Percentiles rank a stretch among this genome's conserved stretches.
Evolutionary conservation across 2,329 filamentous ascomycete genomes (phyloP).

Genomic region (Diplodia intermedia): DNA sequence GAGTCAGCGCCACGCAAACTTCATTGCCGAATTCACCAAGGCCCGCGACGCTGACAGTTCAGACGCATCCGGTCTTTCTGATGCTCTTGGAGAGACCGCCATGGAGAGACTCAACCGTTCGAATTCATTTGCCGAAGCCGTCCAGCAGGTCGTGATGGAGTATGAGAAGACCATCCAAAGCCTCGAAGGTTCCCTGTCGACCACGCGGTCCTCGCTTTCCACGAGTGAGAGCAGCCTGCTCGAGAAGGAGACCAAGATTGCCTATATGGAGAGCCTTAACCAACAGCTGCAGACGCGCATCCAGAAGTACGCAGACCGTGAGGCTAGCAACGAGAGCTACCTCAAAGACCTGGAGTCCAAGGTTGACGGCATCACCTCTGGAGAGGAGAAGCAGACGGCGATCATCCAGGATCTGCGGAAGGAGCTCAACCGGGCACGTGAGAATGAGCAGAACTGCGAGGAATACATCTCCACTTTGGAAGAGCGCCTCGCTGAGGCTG

Average conservation of each 20-base stretch:
- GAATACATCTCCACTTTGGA: slow-evolving; percentile 98
- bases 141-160: slow-evolving; percentile 94
- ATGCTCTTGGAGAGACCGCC: slow-evolving; percentile 75
- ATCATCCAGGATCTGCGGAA: slow-evolving; percentile 88
- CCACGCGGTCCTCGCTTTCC: slow-evolving; percentile 82
- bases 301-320: slow-evolving; percentile 92
- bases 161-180: slow-evolving; percentile 99
- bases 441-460: slow-evolving; percentile 88
- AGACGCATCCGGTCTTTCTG: slow-evolving; percentile 63
- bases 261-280: slow-evolving; percentile 91
- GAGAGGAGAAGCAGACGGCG: slow-evolving; percentile 89
- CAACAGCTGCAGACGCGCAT: slow-evolving; percentile 85
- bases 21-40: slow-evolving; percentile 91
- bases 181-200: slow-evolving; percentile 88
- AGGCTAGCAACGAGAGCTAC: slow-evolving; percentile 90
- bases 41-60: slow-evolving; percentile 70
- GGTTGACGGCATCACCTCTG: slow-evolving; percentile 86
- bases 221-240: slow-evolving; percentile 84
- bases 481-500: slow-evolving; percentile 91
- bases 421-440: slow-evolving; percentile 84
- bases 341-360: slow-evolving; percentile 89
- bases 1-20: slow-evolving; percentile 90
- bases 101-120: slow-evolving; percentile 91
- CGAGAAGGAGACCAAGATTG: slow-evolving; percentile 92
- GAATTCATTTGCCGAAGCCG: slow-evolving; percentile 92